Base-by-base conservation (phyloP, 805 yeast species). In the Monosporozyma aerobia region DNA sequence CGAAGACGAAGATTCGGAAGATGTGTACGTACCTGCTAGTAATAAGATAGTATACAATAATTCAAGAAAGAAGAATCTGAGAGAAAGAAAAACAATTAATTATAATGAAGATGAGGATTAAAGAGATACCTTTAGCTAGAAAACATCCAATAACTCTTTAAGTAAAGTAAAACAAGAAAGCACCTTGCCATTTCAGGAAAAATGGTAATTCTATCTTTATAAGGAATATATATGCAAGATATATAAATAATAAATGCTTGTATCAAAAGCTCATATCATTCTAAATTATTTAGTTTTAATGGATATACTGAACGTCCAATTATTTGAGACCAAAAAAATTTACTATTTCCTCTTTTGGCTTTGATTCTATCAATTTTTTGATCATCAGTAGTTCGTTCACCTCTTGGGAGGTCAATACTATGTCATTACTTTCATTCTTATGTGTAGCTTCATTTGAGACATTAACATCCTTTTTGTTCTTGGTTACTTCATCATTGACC, bases 261-360 rank as follows among this genome's bases (percentile, higher is more conserved):
- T 48, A 44, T 48, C 16, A 37, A 16, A 14, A 13, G 11, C 25
- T 22, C 25, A 43, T 32, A 32, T 22, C 14, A 22, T 8, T 16
- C 13, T 19, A 16, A 35, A 14, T 3, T 35, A 35, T 13, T 35
- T 35, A 7, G 29, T 35, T 14, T 35, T 9, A 32, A 13, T 32
- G 5, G 14, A 32, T 32, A 32, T 9, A 9, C 35, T 4, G 14
- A 32, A 3, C 10, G 25, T 19, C 32, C 27, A 27, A 47, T 47
- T 33, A 23, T 32, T 32, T 52, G 51, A 63, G 57, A 53, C 70
- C 70, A 53, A 89, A 73, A 63, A 88, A 85, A 45, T 77, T 67
- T 57, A 87, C 50, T 45, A 90, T 66, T 48, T 78, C 77, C 4
- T 81, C 87, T 58, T 78, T 77, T 1, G 96, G 96, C 65, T 86